phyloP scores from a whole-genome alignment of 176 grass and related monocot genomes.

The Triticum turgidum region DNA sequence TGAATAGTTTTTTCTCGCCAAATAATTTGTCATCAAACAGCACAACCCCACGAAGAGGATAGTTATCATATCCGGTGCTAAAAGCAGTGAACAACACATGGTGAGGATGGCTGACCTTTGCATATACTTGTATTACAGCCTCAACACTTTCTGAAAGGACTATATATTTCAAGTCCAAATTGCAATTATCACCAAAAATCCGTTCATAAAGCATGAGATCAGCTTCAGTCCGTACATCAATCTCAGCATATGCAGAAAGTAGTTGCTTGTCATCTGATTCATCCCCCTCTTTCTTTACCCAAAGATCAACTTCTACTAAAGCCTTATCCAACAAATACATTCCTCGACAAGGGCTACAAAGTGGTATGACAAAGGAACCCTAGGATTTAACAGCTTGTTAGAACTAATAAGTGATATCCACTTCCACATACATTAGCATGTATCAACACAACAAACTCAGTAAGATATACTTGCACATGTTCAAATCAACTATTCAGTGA shows the following conservation, averaged over 20 bases:
- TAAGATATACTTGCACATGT: not conserved
- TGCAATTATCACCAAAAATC: slow-evolving; percentile 17
- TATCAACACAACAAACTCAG: not conserved
- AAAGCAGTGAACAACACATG: slow-evolving; percentile 2
- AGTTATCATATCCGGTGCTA: not conserved
- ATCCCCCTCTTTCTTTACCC: slow-evolving; percentile 24
- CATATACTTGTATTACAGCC: slow-evolving; percentile 28
- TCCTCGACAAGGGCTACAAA: slow-evolving; percentile 33
- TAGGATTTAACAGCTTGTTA: slow-evolving; percentile 17
- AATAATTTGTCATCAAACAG: not conserved
- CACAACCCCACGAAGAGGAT: not conserved
- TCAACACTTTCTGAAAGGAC: slow-evolving; percentile 6
- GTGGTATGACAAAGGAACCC: slow-evolving; percentile 19
- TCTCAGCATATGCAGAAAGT: slow-evolving; percentile 13
- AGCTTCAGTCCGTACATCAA: not conserved
- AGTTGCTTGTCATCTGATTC: slow-evolving; percentile 16
- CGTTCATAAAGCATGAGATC: not conserved
- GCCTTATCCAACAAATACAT: slow-evolving; percentile 30
- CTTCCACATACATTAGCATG: not conserved
- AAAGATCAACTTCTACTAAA: slow-evolving; percentile 38
- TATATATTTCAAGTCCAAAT: not conserved
- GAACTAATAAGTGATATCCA: not conserved
- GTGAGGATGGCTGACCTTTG: slow-evolving; percentile 10
- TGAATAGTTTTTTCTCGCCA: not conserved
- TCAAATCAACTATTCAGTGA: not conserved